A percentile compares a stretch with the other conserved stretches of the same genome.
Evolutionary conservation across 139 green algal genomes (phyloP).

Genomic region (Yamagishiella unicocca): DNA sequence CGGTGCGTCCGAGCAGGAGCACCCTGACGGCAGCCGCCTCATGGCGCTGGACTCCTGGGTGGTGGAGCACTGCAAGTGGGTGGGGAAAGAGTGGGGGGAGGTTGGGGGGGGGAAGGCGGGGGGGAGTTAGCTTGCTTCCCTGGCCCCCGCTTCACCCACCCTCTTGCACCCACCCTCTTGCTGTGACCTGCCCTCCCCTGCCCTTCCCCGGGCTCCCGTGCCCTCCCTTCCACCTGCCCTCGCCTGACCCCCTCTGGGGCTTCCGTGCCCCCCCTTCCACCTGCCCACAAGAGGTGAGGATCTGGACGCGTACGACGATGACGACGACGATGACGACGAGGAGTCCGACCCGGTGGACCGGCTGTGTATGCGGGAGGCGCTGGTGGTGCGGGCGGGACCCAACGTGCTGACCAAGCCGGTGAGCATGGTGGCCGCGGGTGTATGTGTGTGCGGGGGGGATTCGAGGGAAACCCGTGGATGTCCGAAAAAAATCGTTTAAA

Average conservation of each 20-base stretch:
- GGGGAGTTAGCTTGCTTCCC: not conserved
- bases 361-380: conserved; percentile 10
- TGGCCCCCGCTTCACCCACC: not conserved
- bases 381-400: conserved; percentile 6
- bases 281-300: not conserved
- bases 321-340: conserved; percentile 1
- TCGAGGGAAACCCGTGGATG: too few relatives aligned
- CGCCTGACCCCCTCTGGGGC: not conserved
- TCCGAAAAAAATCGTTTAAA: too few relatives aligned
- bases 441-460: too few relatives aligned
- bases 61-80: conserved; percentile 34
- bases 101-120: not conserved
- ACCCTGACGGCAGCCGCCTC: not conserved
- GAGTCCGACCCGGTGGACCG: not conserved
- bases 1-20: not conserved
- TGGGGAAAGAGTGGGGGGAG: not conserved
- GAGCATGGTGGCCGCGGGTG: too few relatives aligned
- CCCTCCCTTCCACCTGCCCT: not conserved
- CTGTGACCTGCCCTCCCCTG: too few relatives aligned
- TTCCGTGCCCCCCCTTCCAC: not conserved
- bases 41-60: conserved; percentile 38
- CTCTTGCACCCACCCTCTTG: too few relatives aligned
- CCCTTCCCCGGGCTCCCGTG: not conserved
- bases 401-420: conserved; percentile 21
- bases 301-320: conserved; percentile 21